These are phyloP conservation scores for Climacium dendroides DNA, from an alignment of 225 moss, liverwort and hornwort genomes.

Conservation along the genomic window DNA sequence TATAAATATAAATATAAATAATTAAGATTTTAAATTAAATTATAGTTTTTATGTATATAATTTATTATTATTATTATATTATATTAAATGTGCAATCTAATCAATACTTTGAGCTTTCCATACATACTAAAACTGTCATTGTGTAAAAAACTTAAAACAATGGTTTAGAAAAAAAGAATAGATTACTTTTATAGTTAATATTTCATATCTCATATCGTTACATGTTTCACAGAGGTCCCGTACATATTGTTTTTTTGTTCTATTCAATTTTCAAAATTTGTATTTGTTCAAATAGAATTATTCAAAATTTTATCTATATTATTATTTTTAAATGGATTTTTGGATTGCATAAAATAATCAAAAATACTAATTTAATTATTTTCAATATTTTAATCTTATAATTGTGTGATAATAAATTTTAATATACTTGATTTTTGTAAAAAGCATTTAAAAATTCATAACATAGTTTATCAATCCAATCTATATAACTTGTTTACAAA, in stretches of 20 bases:
- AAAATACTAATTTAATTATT: too few relatives aligned
- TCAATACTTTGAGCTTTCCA: too few relatives aligned
- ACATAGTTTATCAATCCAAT: not conserved
- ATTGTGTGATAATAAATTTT: too few relatives aligned
- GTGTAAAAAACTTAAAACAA: accelerated
- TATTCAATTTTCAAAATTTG: not conserved
- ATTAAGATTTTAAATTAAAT: too few relatives aligned
- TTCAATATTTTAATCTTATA: accelerated
- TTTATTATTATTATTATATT: too few relatives aligned
- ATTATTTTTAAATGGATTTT: not conserved
- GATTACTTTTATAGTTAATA: conserved; percentile 9
- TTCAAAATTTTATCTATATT: not conserved
- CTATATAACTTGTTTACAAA: not conserved
- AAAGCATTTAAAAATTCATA: not conserved
- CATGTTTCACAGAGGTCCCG: conserved; percentile 22
- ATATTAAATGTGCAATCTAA: not conserved
- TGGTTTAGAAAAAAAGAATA: not conserved
- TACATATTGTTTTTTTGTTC: conserved; percentile 29
- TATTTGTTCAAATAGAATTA: too few relatives aligned
- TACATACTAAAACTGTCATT: not conserved
- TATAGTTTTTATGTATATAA: too few relatives aligned
- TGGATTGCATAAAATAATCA: too few relatives aligned
- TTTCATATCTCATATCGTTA: conserved; percentile 50
- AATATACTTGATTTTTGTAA: too few relatives aligned
- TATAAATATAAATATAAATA: too few relatives aligned